Percentiles rank a stretch among this genome's conserved stretches.
phyloP scores from a whole-genome alignment of 129 eudicot species.

The Helichrysum umbraculigerum region DNA sequence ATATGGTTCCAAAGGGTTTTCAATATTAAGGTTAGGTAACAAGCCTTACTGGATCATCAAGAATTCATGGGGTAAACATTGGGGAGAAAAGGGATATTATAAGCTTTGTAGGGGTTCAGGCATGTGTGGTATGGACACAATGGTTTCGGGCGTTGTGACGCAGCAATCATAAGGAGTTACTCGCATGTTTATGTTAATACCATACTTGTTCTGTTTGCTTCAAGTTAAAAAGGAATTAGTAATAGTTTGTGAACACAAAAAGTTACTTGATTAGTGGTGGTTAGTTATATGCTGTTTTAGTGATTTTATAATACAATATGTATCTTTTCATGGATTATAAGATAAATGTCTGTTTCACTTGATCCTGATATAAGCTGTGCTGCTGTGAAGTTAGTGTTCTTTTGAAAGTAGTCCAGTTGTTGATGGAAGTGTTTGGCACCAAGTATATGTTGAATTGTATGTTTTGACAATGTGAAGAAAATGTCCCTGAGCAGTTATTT shows the following conservation, averaged over 20 bases:
- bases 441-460: too few species aligned
- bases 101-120: constrained; percentile 67
- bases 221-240: not conserved
- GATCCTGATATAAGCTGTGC: not conserved
- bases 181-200: not conserved
- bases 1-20: constrained; percentile 75
- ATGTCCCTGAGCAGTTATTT: too few species aligned
- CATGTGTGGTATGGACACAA: constrained; percentile 83
- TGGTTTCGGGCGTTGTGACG: constrained; percentile 82
- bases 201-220: not conserved
- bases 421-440: too few species aligned
- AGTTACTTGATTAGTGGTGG: not conserved
- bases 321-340: not conserved
- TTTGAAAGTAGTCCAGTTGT: too few species aligned
- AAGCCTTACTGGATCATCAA: constrained; percentile 87
- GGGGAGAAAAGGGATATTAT: constrained; percentile 93
- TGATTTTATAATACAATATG: not conserved
- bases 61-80: constrained; percentile 84
- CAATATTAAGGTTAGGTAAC: constrained; percentile 71
- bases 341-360: not conserved
- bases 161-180: constrained; percentile 12
- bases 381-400: not conserved
- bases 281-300: not conserved
- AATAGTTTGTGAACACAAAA: not conserved
- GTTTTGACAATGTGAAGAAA: too few species aligned